Base-by-base conservation (phyloP, 2,329 filamentous ascomycete species). In the Rhynchosporium agropyri region DNA sequence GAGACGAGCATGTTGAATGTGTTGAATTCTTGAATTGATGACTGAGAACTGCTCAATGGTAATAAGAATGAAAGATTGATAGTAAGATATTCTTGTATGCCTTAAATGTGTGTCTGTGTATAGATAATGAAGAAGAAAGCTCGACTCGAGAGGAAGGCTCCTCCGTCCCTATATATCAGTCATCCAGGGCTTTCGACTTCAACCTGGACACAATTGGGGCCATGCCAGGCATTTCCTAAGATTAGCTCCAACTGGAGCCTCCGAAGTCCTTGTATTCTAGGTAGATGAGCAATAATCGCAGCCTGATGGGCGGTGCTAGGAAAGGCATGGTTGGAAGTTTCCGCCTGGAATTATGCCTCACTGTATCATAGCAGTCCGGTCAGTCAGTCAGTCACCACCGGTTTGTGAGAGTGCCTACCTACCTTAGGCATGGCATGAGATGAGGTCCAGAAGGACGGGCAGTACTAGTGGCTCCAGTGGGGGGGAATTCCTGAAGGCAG, bases 361-460 rank as follows among this genome's bases (percentile, higher is more conserved):
- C 54, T 12, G 26, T 29, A 15, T 42, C 36, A 54, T 54, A 54
- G 51, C 20, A 42, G 51, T 53, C 38, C 33, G 28, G 51, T 54
- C 51, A 51, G 28, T 20, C 10, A 29, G 48, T 53, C 7, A 26
- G 15, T 20, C 0, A n/a, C n/a, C 20, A 20, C 20, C 20, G 20
- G 20, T 20, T 10, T 33, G 33, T 40, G 26, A 20, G 51, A 42
- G 8, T 46, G 43, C 10, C 20, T 20, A 20, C 20, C 20, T 20
- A 20, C 20, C 20, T 20, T 1, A 20, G 20, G 20, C 20, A 20
- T 20, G 20, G 10, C 8, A 42, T 54, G 31, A 33, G n/a, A 40
- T 54, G 33, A 33, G 51, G 33, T 57, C 54, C 54, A 57, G 45
- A 49, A 57, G 54, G 54, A 49, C 45, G 54, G 54, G 54, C 54